Conservation (phyloP, 1,139 yeast genomes). For the Yamadazyma dendronema region DNA sequence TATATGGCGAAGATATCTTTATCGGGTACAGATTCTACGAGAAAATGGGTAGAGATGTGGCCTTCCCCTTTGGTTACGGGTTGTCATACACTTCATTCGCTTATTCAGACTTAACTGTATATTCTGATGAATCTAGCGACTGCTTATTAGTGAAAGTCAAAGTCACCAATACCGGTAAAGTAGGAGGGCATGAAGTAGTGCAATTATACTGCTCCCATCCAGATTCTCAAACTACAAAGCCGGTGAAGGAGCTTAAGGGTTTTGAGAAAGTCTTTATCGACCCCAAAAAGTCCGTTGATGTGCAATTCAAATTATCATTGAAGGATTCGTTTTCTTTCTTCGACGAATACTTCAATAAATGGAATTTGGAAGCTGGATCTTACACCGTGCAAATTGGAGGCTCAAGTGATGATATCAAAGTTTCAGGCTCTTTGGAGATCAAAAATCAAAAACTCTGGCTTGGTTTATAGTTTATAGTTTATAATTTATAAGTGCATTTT, state of each 20-base stretch:
- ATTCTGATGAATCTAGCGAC: constrained; percentile 14
- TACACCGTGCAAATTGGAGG: constrained; percentile 40
- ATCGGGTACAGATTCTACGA: constrained; percentile 64
- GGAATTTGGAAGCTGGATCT: constrained; percentile 18
- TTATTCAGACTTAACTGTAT: constrained; percentile 16
- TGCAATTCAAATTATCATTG: constrained; percentile 30
- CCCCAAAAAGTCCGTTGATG: constrained; percentile 37
- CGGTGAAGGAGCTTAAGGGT: constrained; percentile 56
- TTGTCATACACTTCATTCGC: constrained; percentile 54
- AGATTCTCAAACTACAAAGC: constrained; percentile 43
- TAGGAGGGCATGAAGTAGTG: constrained; percentile 44
- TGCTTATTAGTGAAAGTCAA: constrained; percentile 23
- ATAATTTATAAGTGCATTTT: neutral
- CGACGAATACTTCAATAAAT: constrained; percentile 45
- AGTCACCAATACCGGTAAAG: constrained; percentile 39
- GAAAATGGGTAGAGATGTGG: constrained; percentile 41
- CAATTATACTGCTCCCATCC: constrained; percentile 44
- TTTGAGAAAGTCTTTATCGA: constrained; percentile 45
- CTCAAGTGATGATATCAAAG: constrained; percentile 23
- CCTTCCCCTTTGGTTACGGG: constrained; percentile 63
- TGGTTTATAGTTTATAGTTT: constrained; percentile 13
- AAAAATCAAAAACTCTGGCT: constrained; percentile 22
- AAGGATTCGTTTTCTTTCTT: constrained; percentile 55
- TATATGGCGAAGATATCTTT: constrained; percentile 56
- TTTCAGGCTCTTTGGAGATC: constrained; percentile 31